Evolutionary conservation across 768 basidiomycete genomes (phyloP).

Genomic region (Pleurotus salmoneostramineus): DNA sequence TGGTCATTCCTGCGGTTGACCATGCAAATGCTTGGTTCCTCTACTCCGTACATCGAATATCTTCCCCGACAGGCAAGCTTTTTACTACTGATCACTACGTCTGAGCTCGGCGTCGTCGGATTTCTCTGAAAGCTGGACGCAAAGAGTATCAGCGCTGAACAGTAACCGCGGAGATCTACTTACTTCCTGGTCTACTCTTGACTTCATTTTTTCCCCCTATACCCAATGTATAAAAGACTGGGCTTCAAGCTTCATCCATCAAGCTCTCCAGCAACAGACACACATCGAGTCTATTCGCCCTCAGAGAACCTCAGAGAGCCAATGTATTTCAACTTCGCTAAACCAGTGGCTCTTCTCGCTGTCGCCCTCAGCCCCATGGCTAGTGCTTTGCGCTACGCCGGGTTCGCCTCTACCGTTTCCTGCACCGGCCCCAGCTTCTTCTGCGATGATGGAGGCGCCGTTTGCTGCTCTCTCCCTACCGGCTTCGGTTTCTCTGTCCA

Average conservation of each 20-base stretch:
- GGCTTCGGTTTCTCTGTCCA: constrained; percentile 6
- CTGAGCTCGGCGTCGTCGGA: not conserved
- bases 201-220: not conserved
- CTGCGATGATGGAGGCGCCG: constrained; percentile 1
- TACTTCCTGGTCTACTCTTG: not conserved
- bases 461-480: constrained; percentile 6
- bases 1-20: not conserved
- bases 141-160: not conserved
- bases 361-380: constrained; percentile 1
- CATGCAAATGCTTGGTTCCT: not conserved
- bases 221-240: not conserved
- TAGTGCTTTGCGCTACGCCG: not conserved
- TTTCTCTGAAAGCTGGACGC: not conserved
- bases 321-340: not conserved
- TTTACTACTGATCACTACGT: not conserved
- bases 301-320: no score
- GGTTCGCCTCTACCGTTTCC: constrained; percentile 3
- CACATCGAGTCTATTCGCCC: not conserved
- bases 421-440: constrained; percentile 3
- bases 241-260: no score
- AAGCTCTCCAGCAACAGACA: not conserved
- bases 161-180: not conserved
- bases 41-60: not conserved
- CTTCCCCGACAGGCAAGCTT: not conserved
- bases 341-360: not conserved